Base-by-base conservation (phyloP, 345 rosid species). In the Arabidopsis suecica region DNA sequence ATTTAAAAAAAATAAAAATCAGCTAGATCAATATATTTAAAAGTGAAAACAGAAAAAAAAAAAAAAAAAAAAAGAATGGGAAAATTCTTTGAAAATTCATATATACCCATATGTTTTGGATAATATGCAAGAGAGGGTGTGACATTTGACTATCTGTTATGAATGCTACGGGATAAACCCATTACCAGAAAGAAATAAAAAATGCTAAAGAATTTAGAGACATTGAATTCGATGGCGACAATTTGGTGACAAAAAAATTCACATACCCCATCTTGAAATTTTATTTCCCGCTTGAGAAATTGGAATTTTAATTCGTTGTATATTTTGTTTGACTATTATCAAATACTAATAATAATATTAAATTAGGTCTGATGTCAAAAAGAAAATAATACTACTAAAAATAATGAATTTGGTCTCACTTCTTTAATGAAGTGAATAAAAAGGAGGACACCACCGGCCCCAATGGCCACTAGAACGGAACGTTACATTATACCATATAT, bases 401-500 rank as follows among this genome's bases (percentile, higher is more conserved):
- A 33, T 37, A 58, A 25, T 38, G 36, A 59, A 67, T 37, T 50
- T 18, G 62, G 63, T 50, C 38, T 75, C 32, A 10, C 63, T 60
- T 68, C 55, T 68, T 51, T 50, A 22, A 67, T 49, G 73, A 75
- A 67, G 54, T 67, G 61, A 67, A 57, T 41, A 22, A 38, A 59
- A 67, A 20, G 45, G 61, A 61, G 69, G 45, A 28, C 74, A 75
- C 74, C 74, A 67, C 73, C 68, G 78, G 44, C 61, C 37, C 67
- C 45, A 49, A 58, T 58, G 28, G 68, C 68, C 78, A 75, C 68
- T 74, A 12, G 44, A 67, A 74, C 9, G 78, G 42, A 57, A 57
- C 66, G 51, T 47, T 65, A 47, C 78, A 70, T 47, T 55, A n/a
- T 28, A 68, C 41, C 40, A 28, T 68, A 4, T 16, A 60, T 48